Base-by-base conservation (phyloP, 2,329 filamentous ascomycete species). In the Podosphaera leucotricha region DNA sequence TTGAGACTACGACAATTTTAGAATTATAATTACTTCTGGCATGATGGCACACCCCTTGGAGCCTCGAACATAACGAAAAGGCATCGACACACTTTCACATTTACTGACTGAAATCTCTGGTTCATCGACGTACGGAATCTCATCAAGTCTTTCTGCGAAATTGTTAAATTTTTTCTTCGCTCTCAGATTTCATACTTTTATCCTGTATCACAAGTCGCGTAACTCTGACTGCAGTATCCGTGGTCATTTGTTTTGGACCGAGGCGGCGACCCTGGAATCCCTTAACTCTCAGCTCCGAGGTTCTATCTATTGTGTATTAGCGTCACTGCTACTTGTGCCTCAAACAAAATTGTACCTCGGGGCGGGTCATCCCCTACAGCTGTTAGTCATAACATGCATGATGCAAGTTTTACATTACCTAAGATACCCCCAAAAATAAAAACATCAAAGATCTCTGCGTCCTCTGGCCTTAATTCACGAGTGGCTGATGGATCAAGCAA, bases 371-470 rank as follows among this genome's bases (percentile, higher is more conserved):
- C 87, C 46, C 87, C 84, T 55, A 49, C 26, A 18, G 20, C 43
- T 46, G 44, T 43, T 18, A 58, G 51, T 39, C 11, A n/a, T 11
- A 1, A 13, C 28, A 33, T 3, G 15, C 11, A 3, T 33, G 28
- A 33, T 28, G 15, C 6, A 24, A 28, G 39, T n/a, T 38, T 18
- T 41, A n/a, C 20, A 65, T 57, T 66, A 90, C 85, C 90, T 49
- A 98, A 65, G 55, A 98, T 98, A 13, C 90, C 90, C 39, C 90
- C 90, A 63, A 98, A 98, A 39, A 98, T 64, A 58, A 95, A 98
- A 8, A 82, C 78, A 55, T 92, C 83, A 61, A 98, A 98, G 2
- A 60, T 64, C 28, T 81, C 73, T 19, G 75, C 82, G 62, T 98
- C 90, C 46, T 80, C 76, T 0, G 90, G 90, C 41, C 70, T 73